Conservation (phyloP, 1,284 basidiomycete species). For the Athelia psychrophila region DNA sequence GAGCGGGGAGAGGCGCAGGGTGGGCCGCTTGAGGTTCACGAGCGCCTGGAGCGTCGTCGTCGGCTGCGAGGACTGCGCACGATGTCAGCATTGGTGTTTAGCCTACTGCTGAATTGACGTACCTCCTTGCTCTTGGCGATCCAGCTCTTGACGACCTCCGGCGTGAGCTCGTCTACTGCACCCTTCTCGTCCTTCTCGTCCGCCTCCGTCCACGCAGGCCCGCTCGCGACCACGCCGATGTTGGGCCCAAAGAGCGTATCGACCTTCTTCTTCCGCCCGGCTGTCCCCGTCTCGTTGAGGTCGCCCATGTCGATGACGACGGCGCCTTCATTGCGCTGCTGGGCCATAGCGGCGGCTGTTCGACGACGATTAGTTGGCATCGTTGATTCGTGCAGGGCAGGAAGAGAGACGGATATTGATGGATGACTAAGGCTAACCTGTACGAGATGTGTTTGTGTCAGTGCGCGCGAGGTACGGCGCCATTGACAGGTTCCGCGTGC, state of each 20-base stretch:
- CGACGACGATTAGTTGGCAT: not conserved
- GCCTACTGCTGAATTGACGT: conserved; percentile 12
- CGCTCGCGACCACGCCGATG: conserved; percentile 56
- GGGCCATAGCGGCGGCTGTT: conserved; percentile 1
- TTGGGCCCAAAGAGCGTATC: conserved; percentile 70
- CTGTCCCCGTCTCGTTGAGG: not conserved
- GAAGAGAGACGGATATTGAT: not conserved
- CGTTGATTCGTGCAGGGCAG: no score
- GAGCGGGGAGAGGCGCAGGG: conserved; percentile 69
- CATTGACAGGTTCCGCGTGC: conserved; percentile 46
- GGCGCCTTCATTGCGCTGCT: conserved; percentile 7
- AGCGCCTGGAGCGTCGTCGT: conserved; percentile 90
- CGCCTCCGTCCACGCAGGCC: conserved; percentile 54
- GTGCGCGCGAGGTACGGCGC: conserved; percentile 49
- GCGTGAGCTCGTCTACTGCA: conserved; percentile 63
- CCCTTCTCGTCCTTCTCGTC: conserved; percentile 39
- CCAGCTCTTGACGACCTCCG: conserved; percentile 79
- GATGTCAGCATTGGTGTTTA: conserved; percentile 1
- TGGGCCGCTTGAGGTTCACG: conserved; percentile 88
- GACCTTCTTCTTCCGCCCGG: conserved; percentile 24
- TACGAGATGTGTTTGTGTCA: conserved; percentile 34
- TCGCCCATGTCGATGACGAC: conserved; percentile 23
- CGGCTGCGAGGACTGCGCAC: conserved; percentile 62
- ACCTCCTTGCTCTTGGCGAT: conserved; percentile 85
- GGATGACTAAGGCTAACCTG: conserved; percentile 8